These are phyloP conservation scores for Curvularia lunata DNA, from an alignment of 2,329 filamentous ascomycete genomes.

Conservation along the genomic window DNA sequence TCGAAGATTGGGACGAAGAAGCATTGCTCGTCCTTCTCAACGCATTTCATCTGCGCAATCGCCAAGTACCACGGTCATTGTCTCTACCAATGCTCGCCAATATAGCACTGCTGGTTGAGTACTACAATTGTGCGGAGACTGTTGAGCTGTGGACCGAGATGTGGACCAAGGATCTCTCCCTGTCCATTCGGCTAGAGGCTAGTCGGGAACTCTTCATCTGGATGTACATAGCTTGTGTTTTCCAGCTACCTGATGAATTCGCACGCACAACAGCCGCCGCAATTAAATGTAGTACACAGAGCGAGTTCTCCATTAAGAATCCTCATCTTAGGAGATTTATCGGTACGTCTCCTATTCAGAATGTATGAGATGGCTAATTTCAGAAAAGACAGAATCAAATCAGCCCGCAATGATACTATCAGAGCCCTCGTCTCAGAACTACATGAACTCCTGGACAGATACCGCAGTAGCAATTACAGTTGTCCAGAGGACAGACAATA, in stretches of 20 bases:
- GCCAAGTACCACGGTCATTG: conserved; percentile 44
- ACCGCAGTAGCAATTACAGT: not conserved
- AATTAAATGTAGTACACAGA: not conserved
- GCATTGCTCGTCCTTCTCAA: conserved; percentile 54
- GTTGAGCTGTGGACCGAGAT: not conserved
- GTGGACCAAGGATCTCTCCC: not conserved
- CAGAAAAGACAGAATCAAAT: not conserved
- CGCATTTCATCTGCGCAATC: conserved; percentile 53
- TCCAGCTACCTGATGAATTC: not conserved
- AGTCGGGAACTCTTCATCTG: conserved; percentile 1
- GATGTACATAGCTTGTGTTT: conserved; percentile 1
- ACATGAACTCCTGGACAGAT: not conserved
- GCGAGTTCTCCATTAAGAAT: not conserved
- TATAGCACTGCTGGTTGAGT: not conserved
- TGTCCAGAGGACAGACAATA: not conserved
- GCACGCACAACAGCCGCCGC: not conserved
- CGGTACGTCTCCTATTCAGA: not conserved
- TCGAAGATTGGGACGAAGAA: conserved; percentile 39
- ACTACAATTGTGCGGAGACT: not conserved
- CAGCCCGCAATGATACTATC: not conserved
- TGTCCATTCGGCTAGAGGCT: not conserved
- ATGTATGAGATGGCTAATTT: not conserved
- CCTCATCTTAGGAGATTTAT: not conserved
- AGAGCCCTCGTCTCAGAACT: not conserved
- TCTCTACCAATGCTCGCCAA: not conserved